Percentiles rank a stretch among this genome's conserved stretches.
These are phyloP conservation scores for Lasiosphaeria hispida DNA, from an alignment of 495 filamentous ascomycete genomes.

Conservation along the genomic window DNA sequence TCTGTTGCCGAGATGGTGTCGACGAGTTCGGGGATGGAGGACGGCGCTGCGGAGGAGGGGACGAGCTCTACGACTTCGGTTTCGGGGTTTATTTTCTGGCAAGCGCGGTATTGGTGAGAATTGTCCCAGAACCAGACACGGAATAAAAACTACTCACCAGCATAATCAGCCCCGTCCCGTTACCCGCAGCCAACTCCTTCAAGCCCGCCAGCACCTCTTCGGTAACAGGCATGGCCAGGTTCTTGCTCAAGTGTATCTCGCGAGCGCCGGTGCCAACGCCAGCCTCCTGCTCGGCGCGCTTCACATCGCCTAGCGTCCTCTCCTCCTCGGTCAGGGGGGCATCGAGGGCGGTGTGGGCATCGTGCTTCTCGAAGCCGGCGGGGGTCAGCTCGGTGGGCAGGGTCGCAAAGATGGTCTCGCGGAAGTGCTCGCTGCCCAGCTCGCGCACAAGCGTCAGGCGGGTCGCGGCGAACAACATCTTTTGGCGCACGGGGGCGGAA, in stretches of 20 bases:
- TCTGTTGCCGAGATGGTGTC: slow-evolving; percentile 72
- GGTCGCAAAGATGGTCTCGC: slow-evolving; percentile 73
- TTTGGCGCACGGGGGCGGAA: slow-evolving; percentile 83
- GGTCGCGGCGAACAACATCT: slow-evolving; percentile 93
- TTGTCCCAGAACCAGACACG: neutral
- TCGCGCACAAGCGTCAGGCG: slow-evolving; percentile 80
- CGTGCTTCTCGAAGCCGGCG: slow-evolving; percentile 74
- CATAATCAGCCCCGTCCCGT: slow-evolving; percentile 66
- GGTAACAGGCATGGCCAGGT: slow-evolving; percentile 63
- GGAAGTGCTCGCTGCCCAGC: slow-evolving; percentile 85
- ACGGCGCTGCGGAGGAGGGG: slow-evolving; percentile 47
- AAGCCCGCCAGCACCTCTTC: slow-evolving; percentile 67
- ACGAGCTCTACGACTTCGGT: slow-evolving; percentile 78
- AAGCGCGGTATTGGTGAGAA: too few relatives aligned
- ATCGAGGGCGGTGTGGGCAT: slow-evolving; percentile 61
- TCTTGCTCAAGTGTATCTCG: slow-evolving; percentile 58
- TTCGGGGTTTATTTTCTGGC: slow-evolving; percentile 68
- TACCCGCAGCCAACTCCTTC: slow-evolving; percentile 50
- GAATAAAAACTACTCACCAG: slow-evolving; percentile 56
- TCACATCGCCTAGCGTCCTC: slow-evolving; percentile 69
- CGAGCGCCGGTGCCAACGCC: slow-evolving; percentile 64
- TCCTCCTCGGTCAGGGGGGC: slow-evolving; percentile 90
- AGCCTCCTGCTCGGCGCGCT: slow-evolving; percentile 76
- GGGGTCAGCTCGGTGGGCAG: slow-evolving; percentile 67
- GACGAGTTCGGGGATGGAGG: slow-evolving; percentile 48